These are phyloP conservation scores for Crucibulum parvulum DNA, from an alignment of 1,284 basidiomycete species.

Conservation along the genomic window DNA sequence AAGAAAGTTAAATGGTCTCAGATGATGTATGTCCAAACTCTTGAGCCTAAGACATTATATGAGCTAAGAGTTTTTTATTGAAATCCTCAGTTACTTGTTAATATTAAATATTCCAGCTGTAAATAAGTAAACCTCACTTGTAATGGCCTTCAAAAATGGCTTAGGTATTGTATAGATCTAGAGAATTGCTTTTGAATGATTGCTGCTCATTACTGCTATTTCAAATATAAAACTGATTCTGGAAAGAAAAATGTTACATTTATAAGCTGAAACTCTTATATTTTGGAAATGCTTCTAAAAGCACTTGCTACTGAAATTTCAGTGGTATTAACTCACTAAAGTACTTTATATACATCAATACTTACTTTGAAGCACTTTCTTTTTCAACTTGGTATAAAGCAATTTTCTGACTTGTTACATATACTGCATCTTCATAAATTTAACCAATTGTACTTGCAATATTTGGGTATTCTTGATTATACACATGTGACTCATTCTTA, in stretches of 20 bases:
- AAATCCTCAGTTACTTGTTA: not conserved
- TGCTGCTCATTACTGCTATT: not conserved
- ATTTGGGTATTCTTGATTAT: not conserved
- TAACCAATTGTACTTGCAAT: not conserved
- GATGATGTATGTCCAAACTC: not conserved
- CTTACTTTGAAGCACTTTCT: not conserved
- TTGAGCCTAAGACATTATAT: not conserved
- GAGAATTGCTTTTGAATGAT: not conserved
- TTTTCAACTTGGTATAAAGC: not conserved
- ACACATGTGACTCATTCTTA: not conserved
- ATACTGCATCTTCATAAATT: not conserved
- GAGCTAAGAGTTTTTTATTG: not conserved
- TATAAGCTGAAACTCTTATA: not conserved
- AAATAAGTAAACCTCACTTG: not conserved
- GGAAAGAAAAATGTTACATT: not conserved
- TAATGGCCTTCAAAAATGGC: not conserved
- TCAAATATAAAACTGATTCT: not conserved
- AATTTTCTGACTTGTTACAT: not conserved
- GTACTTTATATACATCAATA: not conserved
- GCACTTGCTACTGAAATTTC: not conserved
- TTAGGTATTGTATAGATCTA: not conserved
- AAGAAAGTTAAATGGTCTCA: not conserved
- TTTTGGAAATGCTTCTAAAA: not conserved
- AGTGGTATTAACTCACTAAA: not conserved
- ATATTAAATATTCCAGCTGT: not conserved